Evolutionary conservation across 2,329 filamentous ascomycete genomes (phyloP), one percentile per base, ranked within the genome.

Genomic region (Aspergillus japonicus): DNA sequence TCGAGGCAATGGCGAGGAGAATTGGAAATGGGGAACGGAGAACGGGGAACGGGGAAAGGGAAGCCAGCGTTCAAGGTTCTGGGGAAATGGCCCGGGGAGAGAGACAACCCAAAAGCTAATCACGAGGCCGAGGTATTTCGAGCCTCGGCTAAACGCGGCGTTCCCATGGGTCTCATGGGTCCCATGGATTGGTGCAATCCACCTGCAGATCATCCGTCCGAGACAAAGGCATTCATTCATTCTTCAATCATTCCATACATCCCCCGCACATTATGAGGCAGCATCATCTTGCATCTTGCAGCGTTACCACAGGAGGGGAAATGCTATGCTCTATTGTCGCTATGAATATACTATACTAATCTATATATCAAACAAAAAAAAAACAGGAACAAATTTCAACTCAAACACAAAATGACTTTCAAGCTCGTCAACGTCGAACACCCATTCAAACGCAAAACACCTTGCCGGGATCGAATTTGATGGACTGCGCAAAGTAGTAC

Each of bases 71-170:
- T 21, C 21, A 21, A 21, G 21, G 21, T 21, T 19, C 24, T 19
- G 31, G 26, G n/a, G 19, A 47, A 65, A 82, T 72, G 47, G 79
- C 79, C 78, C 80, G 82, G 82, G 59, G 52, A 71, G 48, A 47
- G 44, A n/a, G n/a, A 7, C 16, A 26, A 23, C 39, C 11, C 39
- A 48, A 12, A 39, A 39, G 35, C 35, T 39, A 42, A 58, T 24
- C 42, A 53, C 44, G 47, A 49, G 31, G 29, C 14, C 31, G 19
- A 35, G 23, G 53, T 33, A n/a, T 19, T 6, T n/a, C 16, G 42
- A 26, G 53, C 53, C 53, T 50, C 47, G 48, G 47, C 24, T 51
- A 51, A 51, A 57, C 48, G 48, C 55, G 49, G 55, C 55, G 39
- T 44, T 35, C 39, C 39, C 39, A 44, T 44, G 39, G 39, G 39